Evolutionary conservation across 148 eudicot genomes (phyloP).

Genomic region (Rhododendron simsii): DNA sequence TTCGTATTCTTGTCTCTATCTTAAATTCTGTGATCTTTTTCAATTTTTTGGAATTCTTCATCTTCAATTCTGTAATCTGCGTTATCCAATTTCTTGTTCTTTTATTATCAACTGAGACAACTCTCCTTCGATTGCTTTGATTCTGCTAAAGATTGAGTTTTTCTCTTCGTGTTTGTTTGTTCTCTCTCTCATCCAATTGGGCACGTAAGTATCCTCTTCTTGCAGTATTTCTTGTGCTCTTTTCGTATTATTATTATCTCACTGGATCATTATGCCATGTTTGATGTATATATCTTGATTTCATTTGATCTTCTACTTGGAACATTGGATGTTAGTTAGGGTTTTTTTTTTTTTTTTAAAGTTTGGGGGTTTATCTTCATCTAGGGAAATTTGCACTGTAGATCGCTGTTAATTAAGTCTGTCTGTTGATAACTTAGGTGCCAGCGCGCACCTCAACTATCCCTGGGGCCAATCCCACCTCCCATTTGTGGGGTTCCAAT

Average conservation of each 20-base stretch:
- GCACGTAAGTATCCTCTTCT: background rate
- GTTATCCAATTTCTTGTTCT: background rate
- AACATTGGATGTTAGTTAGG: background rate
- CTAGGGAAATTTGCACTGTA: background rate
- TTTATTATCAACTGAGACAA: background rate
- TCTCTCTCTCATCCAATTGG: constrained; percentile 4
- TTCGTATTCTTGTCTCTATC: background rate
- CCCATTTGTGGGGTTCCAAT: too few species aligned
- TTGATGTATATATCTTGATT: background rate
- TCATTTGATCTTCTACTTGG: background rate
- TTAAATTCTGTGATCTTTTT: background rate
- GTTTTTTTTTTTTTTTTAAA: too few species aligned
- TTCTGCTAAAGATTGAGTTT: background rate
- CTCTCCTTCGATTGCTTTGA: background rate
- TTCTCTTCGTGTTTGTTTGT: background rate
- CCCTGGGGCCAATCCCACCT: too few species aligned
- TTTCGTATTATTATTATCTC: background rate
- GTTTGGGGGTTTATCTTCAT: background rate
- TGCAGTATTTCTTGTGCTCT: background rate
- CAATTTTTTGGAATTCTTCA: background rate
- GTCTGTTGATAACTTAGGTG: too few species aligned
- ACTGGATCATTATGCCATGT: background rate
- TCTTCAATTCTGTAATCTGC: background rate
- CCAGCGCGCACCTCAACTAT: too few species aligned
- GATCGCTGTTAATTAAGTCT: constrained; percentile 1